Evolutionary conservation across 306 rosid species (phyloP).

Genomic region (Trifolium pratense): DNA sequence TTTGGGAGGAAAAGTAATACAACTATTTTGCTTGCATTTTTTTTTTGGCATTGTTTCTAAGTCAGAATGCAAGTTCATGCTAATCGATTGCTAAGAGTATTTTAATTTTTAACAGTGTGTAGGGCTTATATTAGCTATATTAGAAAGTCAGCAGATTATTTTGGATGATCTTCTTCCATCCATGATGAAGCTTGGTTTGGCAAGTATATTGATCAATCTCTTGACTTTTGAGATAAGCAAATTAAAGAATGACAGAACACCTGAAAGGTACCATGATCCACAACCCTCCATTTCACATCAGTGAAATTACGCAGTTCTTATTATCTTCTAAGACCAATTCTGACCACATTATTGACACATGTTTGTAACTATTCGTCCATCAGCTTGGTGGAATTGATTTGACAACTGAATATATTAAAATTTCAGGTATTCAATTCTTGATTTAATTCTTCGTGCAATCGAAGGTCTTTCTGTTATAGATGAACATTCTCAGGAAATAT

Average conservation of each 20-base stretch:
- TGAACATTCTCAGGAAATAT: slow-evolving; percentile 73
- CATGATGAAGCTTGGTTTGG: slow-evolving; percentile 80
- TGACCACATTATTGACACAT: slow-evolving; percentile 11
- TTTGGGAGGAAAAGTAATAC: slow-evolving; percentile 7
- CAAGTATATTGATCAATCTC: slow-evolving; percentile 68
- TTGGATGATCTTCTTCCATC: slow-evolving; percentile 64
- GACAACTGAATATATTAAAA: slow-evolving; percentile 33
- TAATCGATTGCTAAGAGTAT: slow-evolving; percentile 40
- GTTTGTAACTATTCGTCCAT: slow-evolving; percentile 13
- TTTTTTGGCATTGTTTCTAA: slow-evolving; percentile 28
- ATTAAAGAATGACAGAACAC: slow-evolving; percentile 59
- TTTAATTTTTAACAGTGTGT: slow-evolving; percentile 63
- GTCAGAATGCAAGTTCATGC: slow-evolving; percentile 27
- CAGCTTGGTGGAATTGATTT: slow-evolving; percentile 29
- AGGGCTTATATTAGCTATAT: slow-evolving; percentile 70
- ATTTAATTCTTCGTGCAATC: slow-evolving; percentile 69
- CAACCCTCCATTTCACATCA: slow-evolving; percentile 27
- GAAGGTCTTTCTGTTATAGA: slow-evolving; percentile 84
- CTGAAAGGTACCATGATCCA: slow-evolving; percentile 71
- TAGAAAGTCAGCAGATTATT: slow-evolving; percentile 68
- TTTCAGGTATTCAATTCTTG: slow-evolving; percentile 81
- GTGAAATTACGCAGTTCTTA: slow-evolving; percentile 29
- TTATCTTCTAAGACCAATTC: slow-evolving; percentile 36
- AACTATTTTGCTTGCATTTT: neutral
- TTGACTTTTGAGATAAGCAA: slow-evolving; percentile 70